A percentile compares a stretch with the other conserved stretches of the same genome.
phyloP scores from a whole-genome alignment of 345 rosid species.

The Arabis alpina region DNA sequence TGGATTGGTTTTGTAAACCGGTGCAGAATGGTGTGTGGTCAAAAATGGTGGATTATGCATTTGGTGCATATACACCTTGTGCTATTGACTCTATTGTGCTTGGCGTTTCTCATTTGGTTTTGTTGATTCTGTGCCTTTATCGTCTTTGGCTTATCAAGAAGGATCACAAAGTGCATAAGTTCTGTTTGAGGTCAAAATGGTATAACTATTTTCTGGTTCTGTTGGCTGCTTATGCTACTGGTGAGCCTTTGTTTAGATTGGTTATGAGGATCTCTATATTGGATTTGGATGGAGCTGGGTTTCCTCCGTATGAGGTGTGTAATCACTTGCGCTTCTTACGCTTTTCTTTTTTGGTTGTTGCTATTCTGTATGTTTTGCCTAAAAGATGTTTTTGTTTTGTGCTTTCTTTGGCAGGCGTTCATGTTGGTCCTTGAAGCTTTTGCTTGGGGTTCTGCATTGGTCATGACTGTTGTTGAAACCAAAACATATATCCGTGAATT shows the following conservation, averaged over 20 bases:
- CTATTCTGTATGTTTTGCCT: constrained; percentile 20
- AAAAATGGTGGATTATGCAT: constrained; percentile 76
- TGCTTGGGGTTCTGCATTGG: constrained; percentile 81
- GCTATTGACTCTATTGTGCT: constrained; percentile 80
- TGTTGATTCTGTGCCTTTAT: constrained; percentile 69
- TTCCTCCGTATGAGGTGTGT: constrained; percentile 93
- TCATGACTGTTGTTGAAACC: constrained; percentile 76
- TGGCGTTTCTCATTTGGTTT: constrained; percentile 63
- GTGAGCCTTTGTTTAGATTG: constrained; percentile 86
- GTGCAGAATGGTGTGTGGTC: constrained; percentile 78
- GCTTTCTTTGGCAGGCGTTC: constrained; percentile 56
- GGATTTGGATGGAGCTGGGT: constrained; percentile 71
- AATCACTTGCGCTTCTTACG: background rate
- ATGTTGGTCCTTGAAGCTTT: constrained; percentile 74
- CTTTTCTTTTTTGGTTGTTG: background rate
- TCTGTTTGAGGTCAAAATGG: constrained; percentile 74
- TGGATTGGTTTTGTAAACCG: constrained; percentile 88
- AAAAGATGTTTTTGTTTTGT: constrained; percentile 15
- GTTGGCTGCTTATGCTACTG: constrained; percentile 74
- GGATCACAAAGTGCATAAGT: constrained; percentile 67
- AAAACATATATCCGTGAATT: constrained; percentile 78
- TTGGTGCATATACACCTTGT: constrained; percentile 97
- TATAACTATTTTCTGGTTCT: constrained; percentile 69
- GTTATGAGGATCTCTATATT: constrained; percentile 82
- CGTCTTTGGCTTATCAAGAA: constrained; percentile 76